Evolutionary conservation across 495 filamentous ascomycete species (phyloP), one percentile per base, ranked within the genome.

Genomic region (Talaromyces ruber): DNA sequence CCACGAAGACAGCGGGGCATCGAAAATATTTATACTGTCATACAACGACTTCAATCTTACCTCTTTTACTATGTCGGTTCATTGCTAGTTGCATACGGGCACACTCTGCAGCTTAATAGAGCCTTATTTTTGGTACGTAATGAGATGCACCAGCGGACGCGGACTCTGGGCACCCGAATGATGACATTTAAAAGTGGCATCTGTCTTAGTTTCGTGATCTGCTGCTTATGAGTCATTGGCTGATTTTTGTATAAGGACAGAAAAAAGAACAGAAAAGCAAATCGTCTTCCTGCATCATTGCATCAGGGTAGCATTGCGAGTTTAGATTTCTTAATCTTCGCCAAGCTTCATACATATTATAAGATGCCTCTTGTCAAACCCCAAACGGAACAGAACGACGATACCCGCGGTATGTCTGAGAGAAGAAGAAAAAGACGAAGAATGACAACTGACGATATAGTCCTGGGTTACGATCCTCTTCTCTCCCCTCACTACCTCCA

Each of bases 391-490:
- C 66, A 76, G 59, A 82, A 75, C 65, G 78, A 83, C 74, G 76
- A 83, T 70, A 82, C 74, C 72, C 74, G 81, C 67, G 78, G 81
- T 82, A 72, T 67, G 74, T 51, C 52, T 2, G 5, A 6, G 14
- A 28, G 25, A 18, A n/a, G 56, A 11, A 52, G 4, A 4, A 61
- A 14, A 6, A 45, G 47, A 43, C 43, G 16, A 43, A n/a, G n/a
- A n/a, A n/a, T n/a, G n/a, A n/a, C n/a, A n/a, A 47, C 68, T 14
- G 64, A 30, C 21, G 28, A 62, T 63, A 18, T 67, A 98, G 95
- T 98, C 75, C 74, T 94, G 68, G 93, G 94, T 64, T 93, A 98
- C 78, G 92, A 98, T 72, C 91, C 94, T 68, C 82, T 98, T 64
- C 93, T 97, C 68, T 87, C 92, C 30, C 94, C 94, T 18, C 84